Evolutionary conservation across 306 rosid genomes (phyloP).

Genomic region (Cicer chorassanicum): DNA sequence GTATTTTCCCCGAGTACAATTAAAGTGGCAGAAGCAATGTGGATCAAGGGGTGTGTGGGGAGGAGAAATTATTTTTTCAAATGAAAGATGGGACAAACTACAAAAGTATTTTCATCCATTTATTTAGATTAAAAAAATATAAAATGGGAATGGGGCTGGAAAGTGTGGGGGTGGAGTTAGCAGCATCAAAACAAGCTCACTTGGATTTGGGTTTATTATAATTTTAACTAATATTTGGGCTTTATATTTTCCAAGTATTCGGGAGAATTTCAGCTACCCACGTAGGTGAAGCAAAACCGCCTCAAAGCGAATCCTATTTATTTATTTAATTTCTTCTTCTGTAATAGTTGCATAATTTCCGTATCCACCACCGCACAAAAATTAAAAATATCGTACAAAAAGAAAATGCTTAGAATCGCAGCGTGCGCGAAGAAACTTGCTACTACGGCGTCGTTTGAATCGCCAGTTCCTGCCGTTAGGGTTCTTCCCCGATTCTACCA

Average conservation of each 20-base stretch:
- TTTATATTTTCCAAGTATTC: not conserved
- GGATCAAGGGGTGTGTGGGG: too few species aligned
- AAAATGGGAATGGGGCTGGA: too few species aligned
- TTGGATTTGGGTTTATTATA: too few species aligned
- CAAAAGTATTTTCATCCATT: too few species aligned
- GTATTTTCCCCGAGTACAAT: too few species aligned
- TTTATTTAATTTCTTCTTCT: constrained; percentile 1
- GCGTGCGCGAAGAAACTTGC: constrained; percentile 61
- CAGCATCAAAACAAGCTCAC: too few species aligned
- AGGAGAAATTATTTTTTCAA: too few species aligned
- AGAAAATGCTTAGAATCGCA: constrained; percentile 64
- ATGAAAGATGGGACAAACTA: too few species aligned
- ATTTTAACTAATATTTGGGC: not conserved
- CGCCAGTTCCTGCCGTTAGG: constrained; percentile 47
- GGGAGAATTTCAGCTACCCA: not conserved
- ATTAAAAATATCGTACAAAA: not conserved
- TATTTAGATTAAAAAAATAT: too few species aligned
- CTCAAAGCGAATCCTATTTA: constrained; percentile 25
- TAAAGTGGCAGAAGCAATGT: too few species aligned
- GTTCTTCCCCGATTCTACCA: constrained; percentile 75
- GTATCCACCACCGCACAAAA: not conserved
- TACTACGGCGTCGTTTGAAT: constrained; percentile 53
- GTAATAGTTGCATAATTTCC: not conserved
- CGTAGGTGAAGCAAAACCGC: constrained; percentile 21
- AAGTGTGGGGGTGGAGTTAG: too few species aligned